Base-by-base conservation (phyloP, 805 yeast genomes). In the Soucietia sequanensis region DNA sequence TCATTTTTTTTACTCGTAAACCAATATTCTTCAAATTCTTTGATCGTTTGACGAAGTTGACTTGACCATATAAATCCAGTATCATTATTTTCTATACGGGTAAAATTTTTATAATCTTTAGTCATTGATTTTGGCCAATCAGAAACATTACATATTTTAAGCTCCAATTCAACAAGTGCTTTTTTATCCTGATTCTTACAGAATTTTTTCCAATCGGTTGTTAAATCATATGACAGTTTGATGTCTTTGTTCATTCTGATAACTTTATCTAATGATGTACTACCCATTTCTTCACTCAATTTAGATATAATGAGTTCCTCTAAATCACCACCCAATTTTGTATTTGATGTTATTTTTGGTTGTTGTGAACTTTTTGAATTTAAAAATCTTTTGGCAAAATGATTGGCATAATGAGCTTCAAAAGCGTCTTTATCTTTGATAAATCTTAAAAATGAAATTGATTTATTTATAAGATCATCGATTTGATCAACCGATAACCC, bases 201-300 rank as follows among this genome's bases (percentile, higher is more conserved):
- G 33, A 48, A 43, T 20, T 46, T 52, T 38, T 50, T 60, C 72
- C 73, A 68, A 7, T 66, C 72, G 11, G 39, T 34, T 10, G 72
- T 67, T 12, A 65, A 38, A 19, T 64, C 69, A 19, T 50, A 47
- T 5, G 71, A 65, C 62, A 57, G 64, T 31, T 75, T 75, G 30
- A 88, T 79, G 52, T 90, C 97, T 49, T 81, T 75, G 44, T 87
- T 78, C 96, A 90, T 90, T 27, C 86, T 88, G 51, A 87, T 89
- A 21, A 90, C 68, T 46, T 84, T 84, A 3, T 85, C 76, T 0
- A 95, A 80, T 35, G 86, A 84, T 0, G 88, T 74, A 2, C 84
- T 72, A 0, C 96, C 96, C 50, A 84, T 72, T 52, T 86, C 95
- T 44, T 78, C 81, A 44, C 81, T 78, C 24, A 89, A 62, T 47